phyloP scores from a whole-genome alignment of 768 basidiomycete species.

The Mycena vulgaris region DNA sequence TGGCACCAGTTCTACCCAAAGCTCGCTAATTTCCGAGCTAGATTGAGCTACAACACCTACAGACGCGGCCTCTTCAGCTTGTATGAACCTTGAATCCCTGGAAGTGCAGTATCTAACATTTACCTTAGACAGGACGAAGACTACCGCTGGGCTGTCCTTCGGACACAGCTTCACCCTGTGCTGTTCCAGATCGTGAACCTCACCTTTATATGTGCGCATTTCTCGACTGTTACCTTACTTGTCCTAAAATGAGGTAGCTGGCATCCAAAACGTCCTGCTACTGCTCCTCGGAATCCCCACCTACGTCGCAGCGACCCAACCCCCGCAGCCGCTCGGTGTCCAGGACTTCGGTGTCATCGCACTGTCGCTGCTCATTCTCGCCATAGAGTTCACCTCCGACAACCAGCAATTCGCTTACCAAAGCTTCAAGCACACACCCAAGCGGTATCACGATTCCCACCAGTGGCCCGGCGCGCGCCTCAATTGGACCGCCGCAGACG shows the following conservation, averaged over 20 bases:
- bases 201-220: conserved; percentile 74
- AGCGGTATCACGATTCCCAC: conserved; percentile 58
- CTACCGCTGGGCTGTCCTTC: conserved; percentile 91
- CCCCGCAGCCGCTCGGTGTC: conserved; percentile 64
- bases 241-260: conserved; percentile 56
- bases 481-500: conserved; percentile 77
- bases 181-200: conserved; percentile 76
- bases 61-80: conserved; percentile 85
- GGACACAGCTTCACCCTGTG: conserved; percentile 67
- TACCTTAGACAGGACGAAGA: conserved; percentile 82
- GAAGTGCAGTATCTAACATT: background rate
- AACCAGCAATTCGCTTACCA: conserved; percentile 94
- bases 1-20: background rate
- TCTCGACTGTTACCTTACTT: background rate
- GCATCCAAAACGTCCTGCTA: conserved; percentile 86
- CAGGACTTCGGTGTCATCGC: conserved; percentile 77
- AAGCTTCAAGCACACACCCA: conserved; percentile 75
- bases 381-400: conserved; percentile 87
- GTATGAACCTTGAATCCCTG: conserved; percentile 55
- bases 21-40: conserved; percentile 25
- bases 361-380: conserved; percentile 72
- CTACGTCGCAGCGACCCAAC: conserved; percentile 67
- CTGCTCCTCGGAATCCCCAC: conserved; percentile 78
- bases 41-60: conserved; percentile 84
- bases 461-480: conserved; percentile 80